These are phyloP conservation scores for Tylopilus rubrobrunneus DNA, from an alignment of 768 basidiomycete genomes.

Conservation along the genomic window DNA sequence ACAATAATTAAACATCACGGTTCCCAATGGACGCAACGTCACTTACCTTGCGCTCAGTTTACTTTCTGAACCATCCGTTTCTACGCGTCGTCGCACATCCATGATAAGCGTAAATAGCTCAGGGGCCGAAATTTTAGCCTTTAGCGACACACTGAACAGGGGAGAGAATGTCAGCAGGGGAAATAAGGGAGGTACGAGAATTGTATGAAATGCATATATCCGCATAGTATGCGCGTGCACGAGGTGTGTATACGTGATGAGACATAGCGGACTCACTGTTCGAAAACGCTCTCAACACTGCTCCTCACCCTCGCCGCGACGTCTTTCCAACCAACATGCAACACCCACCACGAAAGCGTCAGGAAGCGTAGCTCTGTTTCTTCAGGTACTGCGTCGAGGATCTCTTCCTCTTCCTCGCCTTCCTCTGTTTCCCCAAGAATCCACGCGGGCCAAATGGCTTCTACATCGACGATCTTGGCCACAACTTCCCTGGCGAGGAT, in stretches of 20 bases:
- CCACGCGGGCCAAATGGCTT: constrained; percentile 23
- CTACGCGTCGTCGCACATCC: constrained; percentile 75
- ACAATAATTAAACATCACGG: background rate
- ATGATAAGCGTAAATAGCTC: constrained; percentile 67
- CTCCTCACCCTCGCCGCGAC: constrained; percentile 68
- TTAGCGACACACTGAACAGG: constrained; percentile 69
- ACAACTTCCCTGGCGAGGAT: constrained; percentile 25
- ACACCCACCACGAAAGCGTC: constrained; percentile 88
- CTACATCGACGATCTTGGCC: constrained; percentile 24
- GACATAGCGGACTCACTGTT: constrained; percentile 53
- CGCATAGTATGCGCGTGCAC: background rate
- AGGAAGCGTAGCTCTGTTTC: constrained; percentile 78
- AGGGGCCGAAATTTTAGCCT: constrained; percentile 62
- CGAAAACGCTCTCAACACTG: constrained; percentile 80
- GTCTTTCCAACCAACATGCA: constrained; percentile 90
- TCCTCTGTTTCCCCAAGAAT: constrained; percentile 23
- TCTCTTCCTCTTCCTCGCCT: constrained; percentile 27
- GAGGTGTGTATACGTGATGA: background rate
- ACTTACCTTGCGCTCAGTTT: constrained; percentile 18
- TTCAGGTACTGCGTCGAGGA: constrained; percentile 43
- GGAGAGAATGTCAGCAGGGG: constrained; percentile 9
- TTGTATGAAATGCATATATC: background rate
- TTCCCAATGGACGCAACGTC: background rate
- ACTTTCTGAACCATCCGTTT: constrained; percentile 52
- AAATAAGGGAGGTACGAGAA: background rate